Evolutionary conservation across 208 protist genomes (phyloP).

Genomic region (Vickermania ingenoplastis): DNA sequence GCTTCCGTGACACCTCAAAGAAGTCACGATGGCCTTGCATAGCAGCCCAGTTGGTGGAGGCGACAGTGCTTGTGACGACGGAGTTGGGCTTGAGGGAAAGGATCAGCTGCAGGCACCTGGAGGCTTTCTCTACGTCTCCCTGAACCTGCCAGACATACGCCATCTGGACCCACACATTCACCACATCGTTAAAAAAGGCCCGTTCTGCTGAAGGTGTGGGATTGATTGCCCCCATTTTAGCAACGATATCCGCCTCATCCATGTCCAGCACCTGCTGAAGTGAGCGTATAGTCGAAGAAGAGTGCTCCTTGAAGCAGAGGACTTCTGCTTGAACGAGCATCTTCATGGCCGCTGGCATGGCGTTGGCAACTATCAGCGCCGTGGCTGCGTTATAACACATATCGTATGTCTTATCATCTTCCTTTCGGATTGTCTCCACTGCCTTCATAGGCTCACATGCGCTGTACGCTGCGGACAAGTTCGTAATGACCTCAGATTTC

Average conservation of each 20-base stretch:
- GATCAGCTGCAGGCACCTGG: slow-evolving; percentile 33
- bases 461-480: slow-evolving; percentile 60
- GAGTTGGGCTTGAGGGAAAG: slow-evolving; percentile 47
- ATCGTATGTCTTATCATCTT: slow-evolving; percentile 58
- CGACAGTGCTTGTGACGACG: slow-evolving; percentile 46
- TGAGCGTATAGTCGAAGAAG: slow-evolving; percentile 28
- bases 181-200: slow-evolving; percentile 71
- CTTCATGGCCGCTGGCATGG: slow-evolving; percentile 36
- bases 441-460: slow-evolving; percentile 21
- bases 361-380: slow-evolving; percentile 47
- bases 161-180: slow-evolving; percentile 72
- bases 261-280: slow-evolving; percentile 42
- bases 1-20: slow-evolving; percentile 57
- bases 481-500: slow-evolving; percentile 57
- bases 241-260: slow-evolving; percentile 15
- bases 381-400: slow-evolving; percentile 73
- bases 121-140: slow-evolving; percentile 39
- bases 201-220: slow-evolving; percentile 27
- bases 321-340: slow-evolving; percentile 59
- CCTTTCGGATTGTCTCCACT: slow-evolving; percentile 30
- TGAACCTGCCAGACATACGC: slow-evolving; percentile 49
- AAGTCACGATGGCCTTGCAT: slow-evolving; percentile 56
- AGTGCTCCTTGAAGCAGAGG: slow-evolving; percentile 33
- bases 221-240: slow-evolving; percentile 6
- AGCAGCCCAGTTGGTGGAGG: slow-evolving; percentile 61